A percentile compares a stretch with the other conserved stretches of the same genome.
These are phyloP conservation scores for Yamadazyma conglobata DNA, from an alignment of 1,139 yeast genomes.

Conservation along the genomic window DNA sequence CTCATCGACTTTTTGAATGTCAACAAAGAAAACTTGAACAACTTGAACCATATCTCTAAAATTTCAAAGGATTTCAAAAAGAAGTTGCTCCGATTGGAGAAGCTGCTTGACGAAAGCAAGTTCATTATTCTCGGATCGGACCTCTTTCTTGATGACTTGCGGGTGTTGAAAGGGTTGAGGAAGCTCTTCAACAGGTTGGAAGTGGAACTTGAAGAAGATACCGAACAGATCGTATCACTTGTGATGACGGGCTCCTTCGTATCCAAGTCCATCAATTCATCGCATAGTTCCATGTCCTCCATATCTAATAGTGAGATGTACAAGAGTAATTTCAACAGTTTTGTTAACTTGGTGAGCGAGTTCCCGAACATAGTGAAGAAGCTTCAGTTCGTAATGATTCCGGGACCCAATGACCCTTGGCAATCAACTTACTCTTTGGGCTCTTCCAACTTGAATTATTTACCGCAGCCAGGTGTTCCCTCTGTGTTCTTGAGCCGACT, in stretches of 20 bases:
- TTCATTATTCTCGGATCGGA: conserved; percentile 73
- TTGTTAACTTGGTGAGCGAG: conserved; percentile 52
- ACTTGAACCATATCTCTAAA: conserved; percentile 31
- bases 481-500: conserved; percentile 64
- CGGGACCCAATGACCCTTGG: conserved; percentile 96
- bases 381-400: conserved; percentile 63
- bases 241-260: conserved; percentile 57
- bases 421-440: conserved; percentile 69
- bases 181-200: conserved; percentile 54
- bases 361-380: conserved; percentile 29
- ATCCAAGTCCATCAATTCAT: conserved; percentile 55
- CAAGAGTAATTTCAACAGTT: conserved; percentile 68
- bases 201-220: conserved; percentile 30
- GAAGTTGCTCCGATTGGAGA: conserved; percentile 55
- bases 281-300: conserved; percentile 38
- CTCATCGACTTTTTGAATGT: conserved; percentile 76
- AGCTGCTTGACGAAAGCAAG: conserved; percentile 50
- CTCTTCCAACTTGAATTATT: conserved; percentile 49
- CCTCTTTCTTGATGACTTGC: conserved; percentile 58
- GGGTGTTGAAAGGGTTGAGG: conserved; percentile 56
- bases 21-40: conserved; percentile 22
- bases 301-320: conserved; percentile 52
- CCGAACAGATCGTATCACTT: conserved; percentile 49
- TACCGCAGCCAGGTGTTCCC: conserved; percentile 77
- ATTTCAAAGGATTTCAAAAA: conserved; percentile 58